Evolutionary conservation across 2,329 filamentous ascomycete genomes (phyloP), one percentile per base, ranked within the genome.

Genomic region (Cladophialophora chaetospira): DNA sequence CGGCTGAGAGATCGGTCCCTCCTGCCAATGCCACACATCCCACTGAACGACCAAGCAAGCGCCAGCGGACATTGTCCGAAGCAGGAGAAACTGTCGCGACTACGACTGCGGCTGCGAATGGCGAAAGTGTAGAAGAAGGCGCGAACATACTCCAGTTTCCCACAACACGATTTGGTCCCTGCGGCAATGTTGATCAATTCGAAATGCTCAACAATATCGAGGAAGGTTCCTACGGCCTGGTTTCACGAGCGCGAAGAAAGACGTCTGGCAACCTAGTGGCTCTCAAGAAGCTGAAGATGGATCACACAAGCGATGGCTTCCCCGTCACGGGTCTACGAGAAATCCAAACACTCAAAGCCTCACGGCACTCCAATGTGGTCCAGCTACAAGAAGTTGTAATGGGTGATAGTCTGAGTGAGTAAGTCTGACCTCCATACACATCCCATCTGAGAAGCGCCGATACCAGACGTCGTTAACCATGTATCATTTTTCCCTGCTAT

Each of bases 151-250:
- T 97, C 38, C 85, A 88, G 9, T 92, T 95, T 68, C 82, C 88
- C 8, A 78, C 79, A 11, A 82, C 82, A 8, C 73, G 77, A 64
- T 96, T 91, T 85, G 81, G 83, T 55, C 79, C 83, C 2, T 88
- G 88, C 68, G 82, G 88, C 58, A 89, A 89, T 70, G 88, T 96
- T 23, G 88, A 93, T 68, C 87, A 90, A 69, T 99, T 92, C 75
- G 89, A 97, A 68, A 88, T 89, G 65, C 79, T 99, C 55, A 99
- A 99, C 72, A 89, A 94, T 70, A 99, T 99, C 67, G 94, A 97
- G 73, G 94, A 99, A 76, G 94, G 94, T 31, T 91, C 91, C 6
- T 99, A 99, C 73, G 94, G 94, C 43, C 93, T 87, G 83, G 94
- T 99, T 3, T 92, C 92, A 53, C 82, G 94, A 56, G 94, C 91